Base-by-base conservation (phyloP, 345 rosid genomes). In the Eucalyptus sp. region DNA sequence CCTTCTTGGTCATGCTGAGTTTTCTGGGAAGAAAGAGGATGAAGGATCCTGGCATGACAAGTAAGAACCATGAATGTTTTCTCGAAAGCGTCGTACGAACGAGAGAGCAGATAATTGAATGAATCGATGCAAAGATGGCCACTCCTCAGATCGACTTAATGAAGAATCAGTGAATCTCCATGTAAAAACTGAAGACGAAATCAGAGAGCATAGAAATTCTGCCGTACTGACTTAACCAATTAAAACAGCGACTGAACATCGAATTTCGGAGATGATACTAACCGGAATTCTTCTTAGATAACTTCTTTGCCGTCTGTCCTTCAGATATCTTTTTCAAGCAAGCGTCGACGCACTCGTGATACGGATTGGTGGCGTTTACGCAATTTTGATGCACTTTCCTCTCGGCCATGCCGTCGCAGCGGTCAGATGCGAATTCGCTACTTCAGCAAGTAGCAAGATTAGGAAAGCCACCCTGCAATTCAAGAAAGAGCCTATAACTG, bases 291-390 rank as follows among this genome's bases (percentile, higher is more conserved):
- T 86, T 71, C 43, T 86, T 90, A 31, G 64, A 76, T 49, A 10
- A 10, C 46, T 76, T 76, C 83, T 87, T 87, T 24, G 52, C 66
- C 50, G 90, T 89, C 79, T 86, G 91, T 20, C 93, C 91, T 89
- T 93, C 91, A 8, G 92, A 93, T 87, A 94, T 90, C 93, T 86
- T 94, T 60, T 89, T 89, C 86, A 92, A 92, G 93, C 97, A 96
- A 89, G 91, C 90, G 66, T 92, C 94, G 52, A 91, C 93, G 50
- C 96, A 95, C 89, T 94, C 94, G 87, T 95, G 96, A 90, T 93
- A 94, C 79, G 96, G 96, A 90, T 94, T 95, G 33, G 95, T 86
- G 81, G 94, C 95, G 56, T 95, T 93, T 49, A 87, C 86, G 50
- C 97, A 95, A 87, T 93, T 91, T 2, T 91, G 93, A 87, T 92